phyloP scores from a whole-genome alignment of 1,284 basidiomycete genomes.

The Leccinum discolor region DNA sequence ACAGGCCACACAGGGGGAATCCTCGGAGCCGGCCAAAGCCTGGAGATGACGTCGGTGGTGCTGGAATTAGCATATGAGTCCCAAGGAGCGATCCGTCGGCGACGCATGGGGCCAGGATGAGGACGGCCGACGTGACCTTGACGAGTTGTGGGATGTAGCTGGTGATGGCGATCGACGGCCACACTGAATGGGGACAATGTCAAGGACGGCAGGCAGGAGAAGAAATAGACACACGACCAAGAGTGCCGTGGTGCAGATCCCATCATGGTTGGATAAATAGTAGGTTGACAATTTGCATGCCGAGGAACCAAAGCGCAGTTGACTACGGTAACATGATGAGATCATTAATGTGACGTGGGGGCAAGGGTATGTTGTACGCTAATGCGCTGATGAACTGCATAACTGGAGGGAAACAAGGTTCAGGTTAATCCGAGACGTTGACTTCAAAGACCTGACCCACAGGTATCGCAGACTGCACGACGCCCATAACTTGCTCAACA shows the following conservation, averaged over 20 bases:
- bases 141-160: constrained; percentile 64
- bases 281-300: constrained; percentile 53
- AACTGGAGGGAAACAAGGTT: too few relatives aligned
- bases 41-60: too few relatives aligned
- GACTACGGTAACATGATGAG: constrained; percentile 23
- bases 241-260: constrained; percentile 68
- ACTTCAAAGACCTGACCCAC: too few relatives aligned
- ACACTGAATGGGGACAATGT: constrained; percentile 35
- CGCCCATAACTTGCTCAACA: too few relatives aligned
- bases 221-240: constrained; percentile 48
- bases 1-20: too few relatives aligned
- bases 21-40: too few relatives aligned
- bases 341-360: neutral
- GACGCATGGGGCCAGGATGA: too few relatives aligned
- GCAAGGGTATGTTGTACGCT: neutral
- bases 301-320: constrained; percentile 46
- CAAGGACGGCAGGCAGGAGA: neutral
- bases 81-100: too few relatives aligned
- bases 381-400: too few relatives aligned
- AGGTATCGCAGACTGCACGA: too few relatives aligned
- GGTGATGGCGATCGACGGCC: constrained; percentile 57
- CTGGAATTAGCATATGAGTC: too few relatives aligned
- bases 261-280: constrained; percentile 58
- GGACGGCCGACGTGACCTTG: constrained; percentile 62
- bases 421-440: too few relatives aligned